Evolutionary conservation across 306 rosid species (phyloP), one percentile per base, ranked within the genome.

Genomic region (Vicia sativa): DNA sequence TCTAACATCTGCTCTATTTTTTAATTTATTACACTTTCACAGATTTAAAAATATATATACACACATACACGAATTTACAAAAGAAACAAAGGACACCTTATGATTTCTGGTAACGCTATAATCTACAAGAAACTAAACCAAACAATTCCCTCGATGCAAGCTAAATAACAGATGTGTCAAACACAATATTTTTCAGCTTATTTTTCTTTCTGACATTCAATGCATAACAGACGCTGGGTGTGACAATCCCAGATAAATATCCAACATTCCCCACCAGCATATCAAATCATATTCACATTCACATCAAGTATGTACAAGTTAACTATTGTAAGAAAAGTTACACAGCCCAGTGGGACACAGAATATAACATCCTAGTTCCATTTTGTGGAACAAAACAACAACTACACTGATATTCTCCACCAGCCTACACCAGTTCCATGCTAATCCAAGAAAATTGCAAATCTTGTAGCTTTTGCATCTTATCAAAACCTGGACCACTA

Each of bases 271-370:
- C 6, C 9, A 18, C 12, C 13, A 41, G 16, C 26, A 5, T 67
- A 38, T 26, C 42, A 26, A 31, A 42, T 72, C 62, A 23, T 78
- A 73, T 68, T 62, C 75, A 46, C 58, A 73, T 68, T 62, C 75
- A 46, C 58, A 68, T 29, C 65, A 56, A 29, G 14, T 54, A 39
- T 38, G 37, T 41, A 29, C 74, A 50, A 9, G 19, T 42, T 38
- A 62, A 28, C 38, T 31, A 6, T 11, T 52, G 56, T 62, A 35
- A 45, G 49, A 60, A 19, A 44, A 62, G 50, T 68, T 52, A 48
- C 56, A 9, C 0, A 31, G 39, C 63, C 68, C 69, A 2, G 16
- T 11, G 4, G 12, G 26, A 54, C 52, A 43, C 61, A 44, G 65
- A 70, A 42, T 18, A 52, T 45, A 14, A 46, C 11, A 23, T 44